Base-by-base conservation (phyloP, 192 early-diverging fungal species). In the Mortierella claussenii region DNA sequence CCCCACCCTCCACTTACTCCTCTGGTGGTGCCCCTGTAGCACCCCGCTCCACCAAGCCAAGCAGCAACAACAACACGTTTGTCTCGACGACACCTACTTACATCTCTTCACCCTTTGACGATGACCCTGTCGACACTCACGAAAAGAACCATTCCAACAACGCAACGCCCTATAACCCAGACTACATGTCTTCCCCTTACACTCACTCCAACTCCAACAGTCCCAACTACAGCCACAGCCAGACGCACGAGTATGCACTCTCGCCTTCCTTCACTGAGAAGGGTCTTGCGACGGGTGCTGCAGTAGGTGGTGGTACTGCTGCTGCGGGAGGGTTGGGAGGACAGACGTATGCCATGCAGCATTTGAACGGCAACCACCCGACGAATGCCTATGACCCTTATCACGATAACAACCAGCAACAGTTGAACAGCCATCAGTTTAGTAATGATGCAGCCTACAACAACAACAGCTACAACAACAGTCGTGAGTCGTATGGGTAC, bases 301-400 rank as follows among this genome's bases (percentile, higher is more conserved):
- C 20, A 4, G 52, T 21, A 18, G 46, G 13, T 30, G 55, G 26
- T 10, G 73, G 52, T 3, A n/a, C n/a, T n/a, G n/a, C n/a, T n/a
- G n/a, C n/a, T n/a, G n/a, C n/a, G n/a, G n/a, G n/a, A n/a, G n/a
- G n/a, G n/a, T n/a, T n/a, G n/a, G n/a, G n/a, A n/a, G n/a, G n/a
- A n/a, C 56, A 67, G 21, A 61, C 65, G 18, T 76, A 66, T 62
- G 58, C 63, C 0, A 67, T 76, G 73, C 73, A 76, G 18, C 63
- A 76, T 27, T 50, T 76, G 5, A n/a, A 42, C 30, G 20, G 28
- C 55, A 60, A 48, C 54, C 26, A 58, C 23, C 57, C 54, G 40
- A 51, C 33, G 33, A 48, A 42, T 32, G 18, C 56, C 4, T 53
- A 68, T 26, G 34, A 47, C 18, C 2, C 52, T 26, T 56, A 59